Conservation (phyloP, 495 filamentous ascomycete species). For the Rhizodiscina lignyota region DNA sequence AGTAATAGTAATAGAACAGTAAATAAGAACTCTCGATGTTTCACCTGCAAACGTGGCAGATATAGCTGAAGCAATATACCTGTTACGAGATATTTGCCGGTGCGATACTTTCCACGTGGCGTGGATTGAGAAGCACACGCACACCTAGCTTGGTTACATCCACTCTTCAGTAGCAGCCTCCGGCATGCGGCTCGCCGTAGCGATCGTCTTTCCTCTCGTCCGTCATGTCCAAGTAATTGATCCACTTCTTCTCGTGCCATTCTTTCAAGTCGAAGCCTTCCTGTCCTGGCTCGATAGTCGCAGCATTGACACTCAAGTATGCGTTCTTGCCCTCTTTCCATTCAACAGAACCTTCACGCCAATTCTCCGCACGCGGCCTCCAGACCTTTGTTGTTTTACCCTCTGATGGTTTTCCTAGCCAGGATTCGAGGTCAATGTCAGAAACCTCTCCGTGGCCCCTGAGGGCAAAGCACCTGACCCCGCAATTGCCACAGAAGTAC, state of each 20-base stretch:
- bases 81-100: too few species aligned
- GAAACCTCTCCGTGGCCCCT: not conserved
- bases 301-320: conserved; percentile 2
- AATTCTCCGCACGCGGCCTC: not conserved
- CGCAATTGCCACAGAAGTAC: conserved; percentile 5
- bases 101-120: too few species aligned
- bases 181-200: not conserved
- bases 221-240: conserved; percentile 1
- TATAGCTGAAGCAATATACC: too few species aligned
- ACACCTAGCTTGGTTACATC: too few species aligned
- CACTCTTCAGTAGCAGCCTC: conserved; percentile 2
- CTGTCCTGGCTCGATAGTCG: conserved; percentile 1
- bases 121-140: too few species aligned
- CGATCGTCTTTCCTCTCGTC: not conserved
- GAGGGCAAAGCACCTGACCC: conserved; percentile 2
- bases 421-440: conserved; percentile 1
- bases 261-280: conserved; percentile 3
- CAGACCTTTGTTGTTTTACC: conserved; percentile 1
- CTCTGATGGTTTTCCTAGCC: not conserved
- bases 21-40: too few species aligned
- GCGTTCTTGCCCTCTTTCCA: not conserved
- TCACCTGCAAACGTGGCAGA: too few species aligned
- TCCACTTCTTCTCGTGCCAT: conserved; percentile 4
- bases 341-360: not conserved
- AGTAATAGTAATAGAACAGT: too few species aligned